Evolutionary conservation across 768 basidiomycete species (phyloP).

Genomic region (Boletus speciosus): DNA sequence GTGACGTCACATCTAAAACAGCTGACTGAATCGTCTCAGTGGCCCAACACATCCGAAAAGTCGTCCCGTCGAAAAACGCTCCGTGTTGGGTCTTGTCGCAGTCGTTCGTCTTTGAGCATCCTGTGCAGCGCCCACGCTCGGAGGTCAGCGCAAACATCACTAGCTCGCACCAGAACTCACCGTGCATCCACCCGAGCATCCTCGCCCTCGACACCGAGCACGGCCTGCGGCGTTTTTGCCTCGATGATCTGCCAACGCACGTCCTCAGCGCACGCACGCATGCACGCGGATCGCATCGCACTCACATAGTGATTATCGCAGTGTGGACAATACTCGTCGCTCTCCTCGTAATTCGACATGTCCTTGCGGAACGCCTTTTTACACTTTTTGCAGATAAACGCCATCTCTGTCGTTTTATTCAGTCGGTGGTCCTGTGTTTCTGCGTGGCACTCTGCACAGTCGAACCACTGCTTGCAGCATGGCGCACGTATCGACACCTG

Average conservation of each 20-base stretch:
- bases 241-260: slow-evolving; percentile 69
- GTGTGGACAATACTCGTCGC: slow-evolving; percentile 96
- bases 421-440: slow-evolving; percentile 76
- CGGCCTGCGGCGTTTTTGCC: slow-evolving; percentile 85
- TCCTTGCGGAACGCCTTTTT: slow-evolving; percentile 97
- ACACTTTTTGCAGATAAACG: slow-evolving; percentile 83
- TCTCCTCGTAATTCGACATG: slow-evolving; percentile 88
- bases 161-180: slow-evolving; percentile 42
- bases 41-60: slow-evolving; percentile 43
- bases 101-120: slow-evolving; percentile 87
- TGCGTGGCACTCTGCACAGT: slow-evolving; percentile 94
- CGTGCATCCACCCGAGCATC: slow-evolving; percentile 85
- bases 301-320: slow-evolving; percentile 98
- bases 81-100: slow-evolving; percentile 48
- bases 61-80: slow-evolving; percentile 53
- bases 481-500: slow-evolving; percentile 96
- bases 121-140: slow-evolving; percentile 34
- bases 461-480: slow-evolving; percentile 97
- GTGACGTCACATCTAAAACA: slow-evolving; percentile 17
- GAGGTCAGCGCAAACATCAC: not conserved
- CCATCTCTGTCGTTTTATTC: slow-evolving; percentile 77
- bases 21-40: not conserved
- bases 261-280: not conserved
- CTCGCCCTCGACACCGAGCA: slow-evolving; percentile 85
- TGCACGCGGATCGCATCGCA: slow-evolving; percentile 8